A percentile compares a stretch with the other conserved stretches of the same genome.
Evolutionary conservation across 345 rosid genomes (phyloP).

Genomic region (Euclidium syriacum): DNA sequence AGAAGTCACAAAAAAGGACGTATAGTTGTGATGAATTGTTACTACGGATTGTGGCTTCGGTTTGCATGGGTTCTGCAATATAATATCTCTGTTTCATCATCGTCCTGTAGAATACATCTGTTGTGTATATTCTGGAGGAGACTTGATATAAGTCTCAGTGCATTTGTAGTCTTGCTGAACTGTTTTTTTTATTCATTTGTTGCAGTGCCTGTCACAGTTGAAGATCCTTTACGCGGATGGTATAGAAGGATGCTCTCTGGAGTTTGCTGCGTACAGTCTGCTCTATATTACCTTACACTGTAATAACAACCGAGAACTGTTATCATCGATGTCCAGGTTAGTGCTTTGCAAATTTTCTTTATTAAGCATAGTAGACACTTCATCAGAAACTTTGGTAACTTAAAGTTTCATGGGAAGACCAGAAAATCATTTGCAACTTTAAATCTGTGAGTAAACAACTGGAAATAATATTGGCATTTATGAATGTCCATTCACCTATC

Average conservation of each 20-base stretch:
- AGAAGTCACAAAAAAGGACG: background rate
- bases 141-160: background rate
- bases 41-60: background rate
- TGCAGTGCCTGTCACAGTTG: conserved; percentile 94
- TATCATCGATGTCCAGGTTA: conserved; percentile 89
- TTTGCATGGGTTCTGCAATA: conserved; percentile 2
- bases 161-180: conserved; percentile 1
- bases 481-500: background rate
- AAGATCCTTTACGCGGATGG: conserved; percentile 91
- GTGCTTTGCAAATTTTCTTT: conserved; percentile 17
- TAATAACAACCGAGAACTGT: conserved; percentile 72
- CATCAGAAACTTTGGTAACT: background rate
- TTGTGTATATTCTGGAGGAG: background rate
- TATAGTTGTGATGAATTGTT: background rate
- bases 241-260: conserved; percentile 81
- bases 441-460: background rate
- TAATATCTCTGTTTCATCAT: background rate
- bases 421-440: background rate
- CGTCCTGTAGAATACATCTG: conserved; percentile 15
- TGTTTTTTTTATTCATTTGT: conserved; percentile 20
- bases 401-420: background rate
- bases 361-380: background rate
- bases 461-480: background rate
- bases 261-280: conserved; percentile 88
- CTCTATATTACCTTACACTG: conserved; percentile 91